Percentiles rank a stretch among this genome's conserved stretches.
These are phyloP conservation scores for Alternaria ventricosa DNA, from an alignment of 2,329 filamentous ascomycete genomes.

Conservation along the genomic window DNA sequence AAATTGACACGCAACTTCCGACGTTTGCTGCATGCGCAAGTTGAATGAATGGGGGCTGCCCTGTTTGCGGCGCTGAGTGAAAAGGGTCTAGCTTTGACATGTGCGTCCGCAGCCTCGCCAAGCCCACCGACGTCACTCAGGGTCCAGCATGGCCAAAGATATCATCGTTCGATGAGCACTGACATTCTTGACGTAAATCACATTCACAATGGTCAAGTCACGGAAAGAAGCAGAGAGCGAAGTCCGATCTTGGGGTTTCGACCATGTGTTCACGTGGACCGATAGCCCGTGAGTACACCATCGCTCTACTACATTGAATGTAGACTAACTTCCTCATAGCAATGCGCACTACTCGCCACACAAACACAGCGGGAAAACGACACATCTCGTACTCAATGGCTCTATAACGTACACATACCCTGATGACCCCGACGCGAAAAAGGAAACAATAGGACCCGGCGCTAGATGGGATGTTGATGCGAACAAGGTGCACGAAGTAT, in stretches of 20 bases:
- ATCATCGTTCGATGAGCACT: background rate
- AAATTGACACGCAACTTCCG: constrained; percentile 5
- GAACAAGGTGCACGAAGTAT: constrained; percentile 70
- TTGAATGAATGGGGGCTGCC: background rate
- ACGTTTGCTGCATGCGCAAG: constrained; percentile 4
- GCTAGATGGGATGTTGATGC: constrained; percentile 71
- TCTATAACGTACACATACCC: constrained; percentile 72
- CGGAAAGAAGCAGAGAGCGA: constrained; percentile 62
- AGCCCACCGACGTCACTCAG: constrained; percentile 24
- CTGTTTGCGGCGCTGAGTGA: constrained; percentile 3
- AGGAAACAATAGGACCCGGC: constrained; percentile 66
- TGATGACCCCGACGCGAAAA: constrained; percentile 61
- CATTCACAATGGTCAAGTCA: constrained; percentile 46
- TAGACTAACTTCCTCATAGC: constrained; percentile 47
- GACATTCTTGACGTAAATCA: background rate
- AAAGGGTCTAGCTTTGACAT: constrained; percentile 1
- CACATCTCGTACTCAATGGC: constrained; percentile 71
- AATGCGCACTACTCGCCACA: constrained; percentile 74
- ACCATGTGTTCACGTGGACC: constrained; percentile 73
- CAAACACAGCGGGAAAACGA: constrained; percentile 68
- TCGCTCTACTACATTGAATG: background rate
- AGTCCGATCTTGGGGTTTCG: constrained; percentile 73
- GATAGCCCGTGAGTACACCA: constrained; percentile 66
- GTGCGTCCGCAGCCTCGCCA: constrained; percentile 13
- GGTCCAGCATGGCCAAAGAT: constrained; percentile 14